Conservation (phyloP, 2,329 filamentous ascomycete genomes). For the Fusarium xyrophilum region DNA sequence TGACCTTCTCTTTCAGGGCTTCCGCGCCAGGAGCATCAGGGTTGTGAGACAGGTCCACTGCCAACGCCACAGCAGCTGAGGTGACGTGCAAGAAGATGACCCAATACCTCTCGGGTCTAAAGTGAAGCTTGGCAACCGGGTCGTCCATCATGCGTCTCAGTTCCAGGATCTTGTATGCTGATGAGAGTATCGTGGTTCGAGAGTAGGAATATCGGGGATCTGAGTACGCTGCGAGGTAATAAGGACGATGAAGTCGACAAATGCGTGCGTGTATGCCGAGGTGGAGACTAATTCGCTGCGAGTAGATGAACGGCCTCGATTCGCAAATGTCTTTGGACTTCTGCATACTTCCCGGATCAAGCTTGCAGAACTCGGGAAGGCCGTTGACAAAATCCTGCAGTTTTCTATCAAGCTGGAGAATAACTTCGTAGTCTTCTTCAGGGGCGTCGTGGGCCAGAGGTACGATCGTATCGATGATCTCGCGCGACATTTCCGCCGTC, state of each 20-base stretch:
- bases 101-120: neutral
- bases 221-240: neutral
- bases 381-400: neutral
- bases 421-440: neutral
- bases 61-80: neutral
- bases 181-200: neutral
- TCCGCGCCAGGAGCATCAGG: neutral
- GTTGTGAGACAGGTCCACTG: neutral
- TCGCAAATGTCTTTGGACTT: neutral
- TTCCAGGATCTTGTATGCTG: slow-evolving; percentile 1
- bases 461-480: neutral
- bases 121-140: neutral
- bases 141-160: slow-evolving; percentile 3
- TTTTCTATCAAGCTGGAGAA: neutral
- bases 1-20: neutral
- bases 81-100: slow-evolving; percentile 1
- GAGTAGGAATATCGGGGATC: slow-evolving; percentile 5
- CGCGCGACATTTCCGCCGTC: neutral
- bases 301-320: neutral
- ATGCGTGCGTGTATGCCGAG: neutral
- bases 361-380: neutral
- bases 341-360: neutral
- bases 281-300: slow-evolving; percentile 2
- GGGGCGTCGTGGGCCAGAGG: neutral
- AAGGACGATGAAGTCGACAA: slow-evolving; percentile 5